phyloP scores from a whole-genome alignment of 2,329 filamentous ascomycete species.

The Aspergillus tanneri region DNA sequence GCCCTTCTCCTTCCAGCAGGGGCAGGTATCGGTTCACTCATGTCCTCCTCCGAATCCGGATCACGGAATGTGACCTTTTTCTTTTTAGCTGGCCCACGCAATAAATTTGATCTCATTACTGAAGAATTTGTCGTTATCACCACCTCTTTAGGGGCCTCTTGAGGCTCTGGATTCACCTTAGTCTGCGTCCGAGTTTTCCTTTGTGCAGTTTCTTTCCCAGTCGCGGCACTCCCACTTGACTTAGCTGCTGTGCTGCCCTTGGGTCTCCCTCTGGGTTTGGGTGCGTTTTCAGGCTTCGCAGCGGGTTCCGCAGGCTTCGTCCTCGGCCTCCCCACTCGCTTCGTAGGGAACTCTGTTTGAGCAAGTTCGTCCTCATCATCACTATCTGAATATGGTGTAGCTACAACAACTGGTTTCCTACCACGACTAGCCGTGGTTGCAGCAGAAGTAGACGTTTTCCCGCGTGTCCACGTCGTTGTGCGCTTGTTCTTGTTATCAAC shows the following conservation, averaged over 20 bases:
- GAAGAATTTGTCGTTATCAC: conserved; percentile 31
- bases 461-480: conserved; percentile 12
- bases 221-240: conserved; percentile 11
- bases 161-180: conserved; percentile 11
- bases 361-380: conserved; percentile 29
- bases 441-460: conserved; percentile 13
- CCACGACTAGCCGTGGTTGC: conserved; percentile 10
- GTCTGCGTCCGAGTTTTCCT: conserved; percentile 12
- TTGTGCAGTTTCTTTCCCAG: conserved; percentile 15
- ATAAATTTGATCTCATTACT: conserved; percentile 29
- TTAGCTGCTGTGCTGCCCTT: conserved; percentile 23
- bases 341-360: conserved; percentile 24
- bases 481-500: conserved; percentile 13
- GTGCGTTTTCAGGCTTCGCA: conserved; percentile 15
- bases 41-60: conserved; percentile 43
- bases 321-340: conserved; percentile 21
- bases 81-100: conserved; percentile 36
- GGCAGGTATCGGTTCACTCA: conserved; percentile 25
- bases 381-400: conserved; percentile 9
- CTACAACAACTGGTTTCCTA: conserved; percentile 10
- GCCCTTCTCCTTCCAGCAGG: conserved; percentile 26
- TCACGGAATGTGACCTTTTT: conserved; percentile 52
- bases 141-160: conserved; percentile 23
- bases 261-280: conserved; percentile 33
- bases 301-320: conserved; percentile 13